phyloP scores from a whole-genome alignment of 495 filamentous ascomycete genomes.

The Cercophora sp. region DNA sequence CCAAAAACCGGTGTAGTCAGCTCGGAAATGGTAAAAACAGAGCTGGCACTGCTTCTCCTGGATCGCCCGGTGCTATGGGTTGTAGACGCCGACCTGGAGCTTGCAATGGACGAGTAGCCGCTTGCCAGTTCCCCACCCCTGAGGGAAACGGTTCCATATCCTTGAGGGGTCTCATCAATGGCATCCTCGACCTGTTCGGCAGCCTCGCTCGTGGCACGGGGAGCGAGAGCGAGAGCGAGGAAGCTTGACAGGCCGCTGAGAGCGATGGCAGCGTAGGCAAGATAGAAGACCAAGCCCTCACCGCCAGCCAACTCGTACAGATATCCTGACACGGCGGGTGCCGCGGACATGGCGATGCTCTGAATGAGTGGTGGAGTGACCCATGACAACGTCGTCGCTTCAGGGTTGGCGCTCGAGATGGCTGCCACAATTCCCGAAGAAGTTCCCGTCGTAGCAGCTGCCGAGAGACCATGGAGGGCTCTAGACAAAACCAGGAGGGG shows the following conservation, averaged over 20 bases:
- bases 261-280: conserved; percentile 21
- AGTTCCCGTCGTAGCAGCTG: conserved; percentile 18
- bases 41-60: background rate
- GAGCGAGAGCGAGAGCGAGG: conserved; percentile 1
- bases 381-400: conserved; percentile 5
- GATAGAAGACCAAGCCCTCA: conserved; percentile 19
- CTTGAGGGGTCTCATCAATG: no score
- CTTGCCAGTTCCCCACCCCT: conserved; percentile 1
- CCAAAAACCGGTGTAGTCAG: background rate
- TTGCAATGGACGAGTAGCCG: conserved; percentile 13
- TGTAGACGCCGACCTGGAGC: conserved; percentile 5
- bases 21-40: background rate
- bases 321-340: conserved; percentile 15
- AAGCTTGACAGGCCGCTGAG: conserved; percentile 15
- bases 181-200: background rate
- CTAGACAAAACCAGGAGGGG: conserved; percentile 20
- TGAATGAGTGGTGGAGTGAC: conserved; percentile 23
- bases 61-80: background rate
- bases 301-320: conserved; percentile 15
- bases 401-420: background rate
- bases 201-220: background rate
- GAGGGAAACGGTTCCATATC: conserved; percentile 19
- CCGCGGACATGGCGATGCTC: conserved; percentile 20
- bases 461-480: conserved; percentile 24
- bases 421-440: conserved; percentile 14